Evolutionary conservation across 208 protist species (phyloP).

Genomic region (Acanthamoeba triangularis): DNA sequence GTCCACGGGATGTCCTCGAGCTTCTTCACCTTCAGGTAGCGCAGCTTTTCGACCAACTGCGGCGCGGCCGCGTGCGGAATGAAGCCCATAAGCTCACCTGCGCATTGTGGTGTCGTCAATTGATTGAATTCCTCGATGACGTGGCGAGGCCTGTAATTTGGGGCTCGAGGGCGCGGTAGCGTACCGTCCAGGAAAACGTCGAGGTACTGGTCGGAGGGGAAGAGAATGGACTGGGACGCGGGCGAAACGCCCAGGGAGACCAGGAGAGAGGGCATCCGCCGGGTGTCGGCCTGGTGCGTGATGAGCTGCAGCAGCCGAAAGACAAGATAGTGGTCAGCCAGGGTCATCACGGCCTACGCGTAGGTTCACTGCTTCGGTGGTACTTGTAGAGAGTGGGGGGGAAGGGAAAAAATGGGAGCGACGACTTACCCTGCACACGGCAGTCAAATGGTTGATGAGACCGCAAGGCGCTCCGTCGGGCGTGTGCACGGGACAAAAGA

Average conservation of each 20-base stretch:
- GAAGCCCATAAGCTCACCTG: constrained; percentile 73
- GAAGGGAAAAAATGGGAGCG: too few species aligned
- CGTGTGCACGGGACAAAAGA: constrained; percentile 99
- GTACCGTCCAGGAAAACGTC: constrained; percentile 95
- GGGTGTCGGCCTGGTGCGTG: constrained; percentile 17
- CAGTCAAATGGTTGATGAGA: constrained; percentile 99
- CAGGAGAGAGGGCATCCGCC: neutral
- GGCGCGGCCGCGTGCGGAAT: constrained; percentile 61
- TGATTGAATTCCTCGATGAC: neutral
- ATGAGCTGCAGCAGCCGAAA: constrained; percentile 15
- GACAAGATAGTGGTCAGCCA: neutral
- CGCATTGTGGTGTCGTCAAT: neutral
- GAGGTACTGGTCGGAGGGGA: constrained; percentile 63
- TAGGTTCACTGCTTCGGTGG: neutral
- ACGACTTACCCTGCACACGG: constrained; percentile 19
- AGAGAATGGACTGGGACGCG: constrained; percentile 22
- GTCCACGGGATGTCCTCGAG: constrained; percentile 71
- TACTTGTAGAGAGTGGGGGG: too few species aligned
- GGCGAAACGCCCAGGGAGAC: constrained; percentile 53
- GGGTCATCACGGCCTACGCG: too few species aligned
- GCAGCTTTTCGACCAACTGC: constrained; percentile 76
- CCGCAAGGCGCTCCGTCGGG: constrained; percentile 99
- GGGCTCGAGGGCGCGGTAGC: constrained; percentile 86
- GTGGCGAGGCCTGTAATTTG: neutral
- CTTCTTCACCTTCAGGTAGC: constrained; percentile 79